Evolutionary conservation across 306 rosid genomes (phyloP), one percentile per base, ranked within the genome.

Genomic region (Gastrolobium bilobum): DNA sequence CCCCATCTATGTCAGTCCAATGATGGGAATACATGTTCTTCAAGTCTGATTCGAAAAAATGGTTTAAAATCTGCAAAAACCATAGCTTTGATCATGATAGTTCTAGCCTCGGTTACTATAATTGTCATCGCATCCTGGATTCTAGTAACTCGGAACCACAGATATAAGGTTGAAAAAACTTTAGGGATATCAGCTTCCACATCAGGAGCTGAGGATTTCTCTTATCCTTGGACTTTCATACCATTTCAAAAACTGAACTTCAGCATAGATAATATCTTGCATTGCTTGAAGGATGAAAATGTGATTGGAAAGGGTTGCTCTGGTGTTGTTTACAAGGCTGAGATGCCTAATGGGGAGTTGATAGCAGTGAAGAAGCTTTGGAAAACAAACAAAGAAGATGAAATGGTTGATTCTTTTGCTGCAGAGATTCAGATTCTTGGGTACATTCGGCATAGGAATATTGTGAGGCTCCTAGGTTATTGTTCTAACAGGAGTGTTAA

Each of bases 401-500:
- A 95, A 82, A 82, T 74, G 0, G 70, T 93, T 54, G 98, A 96
- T 70, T 91, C 99, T 15, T 95, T 91, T 10, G 93, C 99, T 1
- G 98, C 98, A 13, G 99, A 96, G 72, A 96, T 96, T 82, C 97
- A 96, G 79, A 96, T 91, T 83, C 99, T 96, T 3, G 97, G 99
- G 37, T 96, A 93, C 88, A 96, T 96, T 75, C 89, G 99, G 43
- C 99, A 96, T 46, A 77, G 99, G 58, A 96, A 96, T 88, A 96
- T 96, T 71, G 96, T 96, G 86, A 93, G 80, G 86, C 92, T 96
- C 72, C 48, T 96, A 8, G 99, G 99, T 13, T 93, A 96, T 70
- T 96, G 98, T 82, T 93, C 98, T 46, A 96, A 96, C 86, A 87
- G 84, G 75, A 91, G 99, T 69, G 91, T 89, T 62, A 96, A 96